Percentiles rank a stretch among this genome's conserved stretches.
Evolutionary conservation across 768 basidiomycete species (phyloP).

Genomic region (Kwoniella shandongensis): DNA sequence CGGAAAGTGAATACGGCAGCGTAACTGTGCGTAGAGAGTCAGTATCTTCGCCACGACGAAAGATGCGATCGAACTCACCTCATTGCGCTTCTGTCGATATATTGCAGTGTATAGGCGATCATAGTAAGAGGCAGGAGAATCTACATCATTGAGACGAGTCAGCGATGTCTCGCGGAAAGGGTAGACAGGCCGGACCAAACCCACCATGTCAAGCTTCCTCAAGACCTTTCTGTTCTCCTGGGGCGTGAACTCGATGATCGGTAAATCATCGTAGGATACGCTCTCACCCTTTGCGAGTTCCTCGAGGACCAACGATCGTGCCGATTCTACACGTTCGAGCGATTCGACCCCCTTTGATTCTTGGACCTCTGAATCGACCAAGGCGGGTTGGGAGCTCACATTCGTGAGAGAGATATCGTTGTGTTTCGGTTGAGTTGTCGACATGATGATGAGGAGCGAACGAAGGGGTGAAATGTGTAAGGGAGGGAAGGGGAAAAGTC

Average conservation of each 20-base stretch:
- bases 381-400: background rate
- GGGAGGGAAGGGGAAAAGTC: too few relatives aligned
- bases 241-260: conserved; percentile 18
- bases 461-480: too few relatives aligned
- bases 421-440: background rate
- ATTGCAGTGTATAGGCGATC: conserved; percentile 35
- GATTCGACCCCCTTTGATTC: background rate
- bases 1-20: conserved; percentile 37
- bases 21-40: conserved; percentile 22
- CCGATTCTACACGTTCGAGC: conserved; percentile 21
- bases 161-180: background rate
- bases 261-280: conserved; percentile 21
- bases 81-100: conserved; percentile 40
- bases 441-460: too few relatives aligned
- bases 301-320: conserved; percentile 21
- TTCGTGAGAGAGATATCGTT: background rate
- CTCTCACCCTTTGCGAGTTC: conserved; percentile 23
- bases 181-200: background rate
- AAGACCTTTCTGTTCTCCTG: conserved; percentile 29
- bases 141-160: background rate
- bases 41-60: too few relatives aligned
- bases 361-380: background rate
- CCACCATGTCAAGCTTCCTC: conserved; percentile 31
- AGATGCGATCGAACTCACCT: conserved; percentile 7
- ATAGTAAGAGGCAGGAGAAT: conserved; percentile 32